These are phyloP conservation scores for Saprolegnia diclina DNA, from an alignment of 352 stramenopile genomes.

Conservation along the genomic window DNA sequence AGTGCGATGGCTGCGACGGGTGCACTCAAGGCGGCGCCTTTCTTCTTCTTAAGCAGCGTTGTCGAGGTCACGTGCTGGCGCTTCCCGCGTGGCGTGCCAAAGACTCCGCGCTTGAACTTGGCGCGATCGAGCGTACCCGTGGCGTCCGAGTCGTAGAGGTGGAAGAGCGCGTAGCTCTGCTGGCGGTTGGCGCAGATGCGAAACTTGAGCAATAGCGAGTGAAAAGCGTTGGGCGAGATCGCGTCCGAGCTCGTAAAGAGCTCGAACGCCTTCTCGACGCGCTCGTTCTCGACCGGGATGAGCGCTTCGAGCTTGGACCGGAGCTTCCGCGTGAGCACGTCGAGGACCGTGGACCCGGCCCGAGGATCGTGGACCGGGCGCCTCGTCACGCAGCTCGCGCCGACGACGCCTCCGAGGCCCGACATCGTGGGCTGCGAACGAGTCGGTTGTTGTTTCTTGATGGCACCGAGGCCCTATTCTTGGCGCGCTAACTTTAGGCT, in stretches of 20 bases:
- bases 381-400: conserved; percentile 13
- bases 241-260: conserved; percentile 74
- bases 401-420: conserved; percentile 13
- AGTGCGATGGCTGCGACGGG: conserved; percentile 5
- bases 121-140: conserved; percentile 57
- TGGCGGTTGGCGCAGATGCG: conserved; percentile 40
- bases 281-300: conserved; percentile 26
- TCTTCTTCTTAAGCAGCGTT: conserved; percentile 6
- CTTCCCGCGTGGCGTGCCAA: neutral
- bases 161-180: conserved; percentile 53
- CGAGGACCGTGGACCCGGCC: conserved; percentile 11
- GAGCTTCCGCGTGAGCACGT: conserved; percentile 20
- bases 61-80: neutral
- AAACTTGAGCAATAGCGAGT: conserved; percentile 55
- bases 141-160: conserved; percentile 55
- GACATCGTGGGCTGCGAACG: neutral
- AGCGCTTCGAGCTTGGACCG: conserved; percentile 14
- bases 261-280: conserved; percentile 44
- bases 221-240: conserved; percentile 61
- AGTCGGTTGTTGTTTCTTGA: neutral
- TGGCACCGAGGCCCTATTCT: neutral
- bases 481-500: neutral
- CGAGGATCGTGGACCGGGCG: conserved; percentile 13
- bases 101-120: conserved; percentile 46
- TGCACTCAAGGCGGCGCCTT: conserved; percentile 29